Conservation (phyloP, 495 filamentous ascomycete genomes). For the Penicillium mononematosum region DNA sequence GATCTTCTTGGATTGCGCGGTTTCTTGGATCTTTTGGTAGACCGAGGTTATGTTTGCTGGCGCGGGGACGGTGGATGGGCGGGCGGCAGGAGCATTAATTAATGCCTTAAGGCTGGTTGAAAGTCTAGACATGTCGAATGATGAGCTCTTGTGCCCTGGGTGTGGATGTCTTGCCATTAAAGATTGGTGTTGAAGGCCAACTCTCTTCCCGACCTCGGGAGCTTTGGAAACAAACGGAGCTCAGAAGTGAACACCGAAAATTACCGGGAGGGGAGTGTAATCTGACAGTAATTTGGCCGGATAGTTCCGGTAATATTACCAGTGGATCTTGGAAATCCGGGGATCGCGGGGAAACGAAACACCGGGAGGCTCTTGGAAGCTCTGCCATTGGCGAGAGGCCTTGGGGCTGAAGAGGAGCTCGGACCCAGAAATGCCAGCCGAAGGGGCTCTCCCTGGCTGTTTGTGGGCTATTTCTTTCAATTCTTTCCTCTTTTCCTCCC, state of each 20-base stretch:
- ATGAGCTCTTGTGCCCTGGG: neutral
- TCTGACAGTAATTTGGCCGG: neutral
- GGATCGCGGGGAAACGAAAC: slow-evolving; percentile 7
- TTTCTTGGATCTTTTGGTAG: slow-evolving; percentile 57
- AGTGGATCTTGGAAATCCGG: slow-evolving; percentile 2
- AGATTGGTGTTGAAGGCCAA: neutral
- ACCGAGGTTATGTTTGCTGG: slow-evolving; percentile 57
- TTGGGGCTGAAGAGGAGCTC: neutral
- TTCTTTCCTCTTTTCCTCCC: neutral
- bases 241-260: slow-evolving; percentile 16
- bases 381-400: neutral
- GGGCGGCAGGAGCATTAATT: slow-evolving; percentile 66
- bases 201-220: neutral
- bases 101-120: slow-evolving; percentile 66
- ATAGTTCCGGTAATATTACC: neutral
- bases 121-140: slow-evolving; percentile 61
- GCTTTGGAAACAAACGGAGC: neutral
- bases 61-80: slow-evolving; percentile 63
- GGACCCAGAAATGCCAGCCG: slow-evolving; percentile 19
- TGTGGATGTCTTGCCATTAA: slow-evolving; percentile 11
- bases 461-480: neutral
- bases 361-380: neutral
- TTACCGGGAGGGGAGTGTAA: slow-evolving; percentile 1
- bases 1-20: slow-evolving; percentile 53
- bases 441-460: neutral